A percentile compares a stretch with the other conserved stretches of the same genome.
Conservation (phyloP, 805 yeast species). For the Scheffersomyces coipomensis region DNA sequence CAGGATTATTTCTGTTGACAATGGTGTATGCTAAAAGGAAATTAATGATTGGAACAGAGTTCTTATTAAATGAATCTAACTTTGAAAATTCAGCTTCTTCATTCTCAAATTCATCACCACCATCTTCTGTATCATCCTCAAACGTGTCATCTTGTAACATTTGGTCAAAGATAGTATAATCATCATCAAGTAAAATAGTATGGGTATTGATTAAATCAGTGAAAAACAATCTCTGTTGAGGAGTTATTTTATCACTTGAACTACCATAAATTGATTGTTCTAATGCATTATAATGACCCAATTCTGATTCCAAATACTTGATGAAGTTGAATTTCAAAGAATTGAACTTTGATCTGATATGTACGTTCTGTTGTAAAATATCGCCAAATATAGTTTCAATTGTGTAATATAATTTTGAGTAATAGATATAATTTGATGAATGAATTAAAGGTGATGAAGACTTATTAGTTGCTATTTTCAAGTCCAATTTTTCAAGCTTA, state of each 20-base stretch:
- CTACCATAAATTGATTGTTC: conserved; percentile 11
- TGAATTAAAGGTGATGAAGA: conserved; percentile 17
- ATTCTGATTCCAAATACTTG: conserved; percentile 20
- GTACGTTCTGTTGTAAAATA: conserved; percentile 10
- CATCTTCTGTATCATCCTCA: conserved; percentile 7
- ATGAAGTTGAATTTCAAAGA: conserved; percentile 22
- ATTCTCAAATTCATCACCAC: conserved; percentile 5
- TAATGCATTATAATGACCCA: conserved; percentile 20
- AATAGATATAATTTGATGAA: conserved; percentile 26
- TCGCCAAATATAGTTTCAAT: conserved; percentile 22
- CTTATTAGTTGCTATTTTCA: conserved; percentile 14
- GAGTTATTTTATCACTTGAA: conserved; percentile 16
- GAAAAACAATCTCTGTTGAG: conserved; percentile 11
- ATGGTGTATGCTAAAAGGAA: conserved; percentile 31
- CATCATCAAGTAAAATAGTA: conserved; percentile 7
- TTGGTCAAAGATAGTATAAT: conserved; percentile 14
- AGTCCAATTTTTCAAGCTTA: conserved; percentile 26
- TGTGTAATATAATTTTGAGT: conserved; percentile 34
- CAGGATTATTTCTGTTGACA: conserved; percentile 15
- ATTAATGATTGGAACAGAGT: conserved; percentile 26
- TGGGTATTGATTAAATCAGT: conserved; percentile 6
- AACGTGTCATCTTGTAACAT: conserved; percentile 8
- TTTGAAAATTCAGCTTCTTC: conserved; percentile 5
- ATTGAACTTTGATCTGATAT: conserved; percentile 12
- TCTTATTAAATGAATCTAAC: conserved; percentile 7